Conservation (phyloP, 495 filamentous ascomycete species). For the Aspergillus bridgeri region DNA sequence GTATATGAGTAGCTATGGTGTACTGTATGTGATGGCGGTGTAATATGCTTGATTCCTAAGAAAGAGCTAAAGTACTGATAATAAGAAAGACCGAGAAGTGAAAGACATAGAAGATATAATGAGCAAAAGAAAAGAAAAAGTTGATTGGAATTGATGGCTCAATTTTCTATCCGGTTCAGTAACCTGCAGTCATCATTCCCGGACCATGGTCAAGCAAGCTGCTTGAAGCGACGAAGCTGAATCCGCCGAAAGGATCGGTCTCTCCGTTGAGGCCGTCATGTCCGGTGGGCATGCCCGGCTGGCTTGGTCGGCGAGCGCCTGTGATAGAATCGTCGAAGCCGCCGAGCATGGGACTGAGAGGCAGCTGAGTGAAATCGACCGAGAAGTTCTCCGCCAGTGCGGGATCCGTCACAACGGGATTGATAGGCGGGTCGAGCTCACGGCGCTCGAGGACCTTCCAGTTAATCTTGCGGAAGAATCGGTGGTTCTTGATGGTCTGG, state of each 20-base stretch:
- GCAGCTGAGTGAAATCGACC: constrained; percentile 77
- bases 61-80: not conserved
- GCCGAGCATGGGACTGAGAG: constrained; percentile 67
- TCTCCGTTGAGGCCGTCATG: constrained; percentile 29
- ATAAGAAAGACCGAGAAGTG: not conserved
- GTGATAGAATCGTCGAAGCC: constrained; percentile 36
- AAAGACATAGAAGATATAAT: not conserved
- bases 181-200: constrained; percentile 28
- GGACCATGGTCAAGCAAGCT: constrained; percentile 69
- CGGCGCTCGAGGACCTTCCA: constrained; percentile 78
- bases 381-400: constrained; percentile 95
- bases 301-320: constrained; percentile 19
- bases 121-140: not conserved
- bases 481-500: constrained; percentile 80
- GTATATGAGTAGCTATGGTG: too few species aligned
- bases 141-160: not conserved
- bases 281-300: constrained; percentile 20
- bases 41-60: not conserved
- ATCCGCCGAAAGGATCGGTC: constrained; percentile 84
- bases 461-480: constrained; percentile 95
- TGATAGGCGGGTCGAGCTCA: constrained; percentile 80
- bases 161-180: constrained; percentile 15
- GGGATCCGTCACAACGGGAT: constrained; percentile 89
- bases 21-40: not conserved
- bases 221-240: constrained; percentile 88